Percentiles rank a stretch among this genome's conserved stretches.
These are phyloP conservation scores for Rutstroemia sydowiana DNA, from an alignment of 2,329 filamentous ascomycete species.

Conservation along the genomic window DNA sequence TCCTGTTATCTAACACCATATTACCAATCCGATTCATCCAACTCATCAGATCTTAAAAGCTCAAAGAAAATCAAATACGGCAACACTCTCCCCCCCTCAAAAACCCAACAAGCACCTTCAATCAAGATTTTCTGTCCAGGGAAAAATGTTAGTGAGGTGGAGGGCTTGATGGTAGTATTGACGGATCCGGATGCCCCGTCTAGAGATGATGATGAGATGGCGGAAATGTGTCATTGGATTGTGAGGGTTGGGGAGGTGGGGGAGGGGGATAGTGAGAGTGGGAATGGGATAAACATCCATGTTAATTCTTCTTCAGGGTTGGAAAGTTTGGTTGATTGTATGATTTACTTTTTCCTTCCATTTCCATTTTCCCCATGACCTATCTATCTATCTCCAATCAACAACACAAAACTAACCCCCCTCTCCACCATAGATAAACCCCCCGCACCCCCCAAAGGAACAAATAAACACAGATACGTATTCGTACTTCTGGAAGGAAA, in stretches of 20 bases:
- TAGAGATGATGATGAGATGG: slow-evolving; percentile 45
- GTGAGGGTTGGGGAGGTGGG: too few relatives aligned
- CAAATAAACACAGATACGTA: slow-evolving; percentile 50
- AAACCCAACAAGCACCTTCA: slow-evolving; percentile 25
- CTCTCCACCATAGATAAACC: slow-evolving; percentile 41
- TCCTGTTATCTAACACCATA: neutral
- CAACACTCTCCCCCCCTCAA: slow-evolving; percentile 28
- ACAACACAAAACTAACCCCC: too few relatives aligned
- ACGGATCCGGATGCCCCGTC: slow-evolving; percentile 54
- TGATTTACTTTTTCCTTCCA: too few relatives aligned
- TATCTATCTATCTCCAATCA: too few relatives aligned
- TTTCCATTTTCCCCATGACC: too few relatives aligned
- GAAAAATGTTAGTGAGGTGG: slow-evolving; percentile 11
- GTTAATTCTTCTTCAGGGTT: too few relatives aligned
- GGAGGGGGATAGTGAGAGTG: too few relatives aligned
- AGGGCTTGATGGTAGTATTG: slow-evolving; percentile 40
- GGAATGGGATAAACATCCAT: too few relatives aligned
- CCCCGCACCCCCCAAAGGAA: slow-evolving; percentile 46
- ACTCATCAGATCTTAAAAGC: neutral
- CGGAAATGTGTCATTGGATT: slow-evolving; percentile 51
- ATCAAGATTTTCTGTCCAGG: slow-evolving; percentile 28
- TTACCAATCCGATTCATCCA: neutral
- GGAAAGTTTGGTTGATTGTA: too few relatives aligned
- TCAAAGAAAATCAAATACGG: slow-evolving; percentile 4
- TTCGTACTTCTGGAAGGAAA: slow-evolving; percentile 41